Percentiles rank a stretch among this genome's conserved stretches.
phyloP scores from a whole-genome alignment of 2,329 filamentous ascomycete species.

The Malbranchea cinnamomea region DNA sequence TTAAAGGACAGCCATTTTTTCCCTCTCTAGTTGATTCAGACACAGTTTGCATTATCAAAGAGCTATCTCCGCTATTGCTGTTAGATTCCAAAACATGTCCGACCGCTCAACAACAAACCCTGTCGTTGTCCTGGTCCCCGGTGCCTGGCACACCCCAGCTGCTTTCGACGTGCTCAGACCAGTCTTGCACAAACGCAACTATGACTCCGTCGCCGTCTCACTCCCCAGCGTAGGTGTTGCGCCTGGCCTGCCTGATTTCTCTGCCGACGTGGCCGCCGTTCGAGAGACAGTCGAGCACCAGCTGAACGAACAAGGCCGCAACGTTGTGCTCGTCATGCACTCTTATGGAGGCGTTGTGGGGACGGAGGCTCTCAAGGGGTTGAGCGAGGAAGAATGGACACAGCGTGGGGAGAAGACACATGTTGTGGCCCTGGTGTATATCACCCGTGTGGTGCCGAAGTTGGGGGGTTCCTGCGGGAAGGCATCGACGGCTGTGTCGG shows the following conservation, averaged over 20 bases:
- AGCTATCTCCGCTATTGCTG: too few species aligned
- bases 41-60: too few species aligned
- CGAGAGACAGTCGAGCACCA: slow-evolving; percentile 14
- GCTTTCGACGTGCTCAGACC: slow-evolving; percentile 13
- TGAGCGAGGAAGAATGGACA: slow-evolving; percentile 15
- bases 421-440: slow-evolving; percentile 16
- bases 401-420: slow-evolving; percentile 19
- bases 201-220: slow-evolving; percentile 7
- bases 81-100: too few species aligned
- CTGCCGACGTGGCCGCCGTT: slow-evolving; percentile 1
- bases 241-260: too few species aligned
- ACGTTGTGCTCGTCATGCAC: slow-evolving; percentile 20
- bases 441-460: slow-evolving; percentile 10
- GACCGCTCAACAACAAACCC: too few species aligned
- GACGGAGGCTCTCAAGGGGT: slow-evolving; percentile 16
- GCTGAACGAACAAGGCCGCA: slow-evolving; percentile 8
- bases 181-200: slow-evolving; percentile 18
- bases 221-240: slow-evolving; percentile 7
- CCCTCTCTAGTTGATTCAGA: too few species aligned
- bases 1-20: too few species aligned
- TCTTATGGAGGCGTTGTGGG: slow-evolving; percentile 23
- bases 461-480: not conserved
- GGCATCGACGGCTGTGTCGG: too few species aligned
- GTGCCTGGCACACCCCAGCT: slow-evolving; percentile 22
- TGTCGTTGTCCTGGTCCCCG: slow-evolving; percentile 20